These are phyloP conservation scores for Phialophora expanda DNA, from an alignment of 2,329 filamentous ascomycete species.

Conservation along the genomic window DNA sequence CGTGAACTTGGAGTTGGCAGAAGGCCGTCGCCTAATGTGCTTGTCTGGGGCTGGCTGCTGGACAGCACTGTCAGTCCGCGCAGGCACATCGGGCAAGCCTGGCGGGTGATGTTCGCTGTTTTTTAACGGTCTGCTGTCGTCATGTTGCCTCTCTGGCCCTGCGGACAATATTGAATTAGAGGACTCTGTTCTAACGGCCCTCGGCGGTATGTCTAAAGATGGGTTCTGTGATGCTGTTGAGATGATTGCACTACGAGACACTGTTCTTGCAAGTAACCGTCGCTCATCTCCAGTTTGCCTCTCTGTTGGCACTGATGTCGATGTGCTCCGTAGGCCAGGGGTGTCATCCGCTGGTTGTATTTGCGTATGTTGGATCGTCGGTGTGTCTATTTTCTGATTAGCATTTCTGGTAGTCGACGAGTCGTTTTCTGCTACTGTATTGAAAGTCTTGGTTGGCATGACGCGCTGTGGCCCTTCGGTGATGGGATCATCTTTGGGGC, in stretches of 20 bases:
- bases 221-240: neutral
- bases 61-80: neutral
- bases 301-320: neutral
- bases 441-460: neutral
- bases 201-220: neutral
- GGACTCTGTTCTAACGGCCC: neutral
- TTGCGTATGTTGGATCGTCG: neutral
- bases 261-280: neutral
- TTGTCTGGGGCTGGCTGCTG: neutral
- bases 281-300: neutral
- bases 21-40: neutral
- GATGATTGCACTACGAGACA: neutral
- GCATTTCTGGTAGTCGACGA: neutral
- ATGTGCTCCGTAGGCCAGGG: neutral
- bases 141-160: neutral
- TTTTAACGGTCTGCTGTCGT: neutral
- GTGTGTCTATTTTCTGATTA: neutral
- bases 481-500: neutral
- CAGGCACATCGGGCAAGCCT: neutral
- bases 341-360: neutral
- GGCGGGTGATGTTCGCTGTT: neutral
- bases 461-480: neutral
- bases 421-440: neutral
- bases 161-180: neutral
- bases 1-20: neutral